Conservation (phyloP, 306 rosid genomes). For the Vicia villosa region DNA sequence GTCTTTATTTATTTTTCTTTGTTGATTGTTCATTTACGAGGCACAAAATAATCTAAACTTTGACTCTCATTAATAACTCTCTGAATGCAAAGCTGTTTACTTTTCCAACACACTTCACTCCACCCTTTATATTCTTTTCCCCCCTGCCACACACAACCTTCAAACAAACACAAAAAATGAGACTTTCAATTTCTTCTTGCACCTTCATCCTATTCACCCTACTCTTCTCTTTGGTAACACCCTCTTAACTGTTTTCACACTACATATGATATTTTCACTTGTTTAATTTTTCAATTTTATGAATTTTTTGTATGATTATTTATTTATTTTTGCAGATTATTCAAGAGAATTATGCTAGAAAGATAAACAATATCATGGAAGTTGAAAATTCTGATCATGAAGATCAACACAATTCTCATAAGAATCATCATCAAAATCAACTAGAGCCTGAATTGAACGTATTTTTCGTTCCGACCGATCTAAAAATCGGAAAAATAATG, state of each 20-base stretch:
- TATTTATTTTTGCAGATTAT: conserved; percentile 41
- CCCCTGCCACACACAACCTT: background rate
- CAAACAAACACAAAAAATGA: conserved; percentile 23
- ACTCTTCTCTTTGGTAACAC: conserved; percentile 45
- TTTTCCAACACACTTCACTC: conserved; percentile 4
- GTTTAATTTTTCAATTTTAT: background rate
- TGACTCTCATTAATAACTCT: background rate
- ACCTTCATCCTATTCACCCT: conserved; percentile 44
- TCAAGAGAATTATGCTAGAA: conserved; percentile 44
- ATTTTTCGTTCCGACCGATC: conserved; percentile 64
- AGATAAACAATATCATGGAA: conserved; percentile 37
- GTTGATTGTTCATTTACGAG: too few species aligned
- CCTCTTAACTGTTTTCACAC: background rate
- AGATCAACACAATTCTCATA: conserved; percentile 20
- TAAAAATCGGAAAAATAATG: conserved; percentile 55
- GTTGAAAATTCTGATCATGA: conserved; percentile 15
- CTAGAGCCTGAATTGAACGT: conserved; percentile 53
- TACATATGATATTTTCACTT: background rate
- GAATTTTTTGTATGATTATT: background rate
- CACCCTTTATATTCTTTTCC: background rate
- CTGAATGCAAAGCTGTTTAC: background rate
- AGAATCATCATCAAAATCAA: conserved; percentile 36
- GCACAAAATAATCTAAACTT: too few species aligned
- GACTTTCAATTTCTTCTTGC: conserved; percentile 35
- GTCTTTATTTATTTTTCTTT: too few species aligned